These are phyloP conservation scores for Hypoxylon sp. DNA, from an alignment of 2,329 filamentous ascomycete species.

Conservation along the genomic window DNA sequence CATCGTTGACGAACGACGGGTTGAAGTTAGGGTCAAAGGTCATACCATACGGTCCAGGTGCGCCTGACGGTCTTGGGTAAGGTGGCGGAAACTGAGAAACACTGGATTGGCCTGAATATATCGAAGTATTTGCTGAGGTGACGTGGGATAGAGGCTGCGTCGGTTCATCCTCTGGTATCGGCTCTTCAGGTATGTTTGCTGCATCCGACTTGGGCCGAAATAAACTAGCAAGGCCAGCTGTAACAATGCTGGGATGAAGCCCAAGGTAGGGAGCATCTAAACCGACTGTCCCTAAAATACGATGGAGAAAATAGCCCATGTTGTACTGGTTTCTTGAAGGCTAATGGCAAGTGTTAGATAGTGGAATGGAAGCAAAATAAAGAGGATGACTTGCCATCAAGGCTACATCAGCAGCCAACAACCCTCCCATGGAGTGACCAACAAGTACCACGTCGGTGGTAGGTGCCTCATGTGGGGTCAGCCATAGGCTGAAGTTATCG, in stretches of 20 bases:
- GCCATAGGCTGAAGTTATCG: conserved; percentile 87
- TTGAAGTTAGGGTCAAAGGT: conserved; percentile 78
- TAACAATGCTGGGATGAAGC: conserved; percentile 88
- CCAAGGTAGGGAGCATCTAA: conserved; percentile 91
- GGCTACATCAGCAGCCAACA: conserved; percentile 84
- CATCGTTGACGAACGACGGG: conserved; percentile 81
- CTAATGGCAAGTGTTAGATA: conserved; percentile 43
- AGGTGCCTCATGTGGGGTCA: conserved; percentile 80
- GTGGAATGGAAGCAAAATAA: background rate
- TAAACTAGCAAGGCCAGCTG: conserved; percentile 84
- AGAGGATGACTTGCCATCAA: conserved; percentile 67
- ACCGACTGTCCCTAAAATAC: conserved; percentile 83
- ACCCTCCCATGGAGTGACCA: conserved; percentile 91
- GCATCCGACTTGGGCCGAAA: conserved; percentile 68
- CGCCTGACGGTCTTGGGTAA: conserved; percentile 35
- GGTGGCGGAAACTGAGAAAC: conserved; percentile 39
- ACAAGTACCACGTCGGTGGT: conserved; percentile 85
- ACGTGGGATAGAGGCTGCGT: conserved; percentile 39
- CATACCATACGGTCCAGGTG: conserved; percentile 40
- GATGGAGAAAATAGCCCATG: conserved; percentile 73
- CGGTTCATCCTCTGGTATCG: conserved; percentile 35
- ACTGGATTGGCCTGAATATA: conserved; percentile 48
- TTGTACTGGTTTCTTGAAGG: conserved; percentile 44
- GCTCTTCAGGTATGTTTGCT: conserved; percentile 47
- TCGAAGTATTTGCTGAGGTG: conserved; percentile 45